Percentiles rank a stretch among this genome's conserved stretches.
Conservation (phyloP, 352 stramenopile species). For the Globisporangium apiculatum region DNA sequence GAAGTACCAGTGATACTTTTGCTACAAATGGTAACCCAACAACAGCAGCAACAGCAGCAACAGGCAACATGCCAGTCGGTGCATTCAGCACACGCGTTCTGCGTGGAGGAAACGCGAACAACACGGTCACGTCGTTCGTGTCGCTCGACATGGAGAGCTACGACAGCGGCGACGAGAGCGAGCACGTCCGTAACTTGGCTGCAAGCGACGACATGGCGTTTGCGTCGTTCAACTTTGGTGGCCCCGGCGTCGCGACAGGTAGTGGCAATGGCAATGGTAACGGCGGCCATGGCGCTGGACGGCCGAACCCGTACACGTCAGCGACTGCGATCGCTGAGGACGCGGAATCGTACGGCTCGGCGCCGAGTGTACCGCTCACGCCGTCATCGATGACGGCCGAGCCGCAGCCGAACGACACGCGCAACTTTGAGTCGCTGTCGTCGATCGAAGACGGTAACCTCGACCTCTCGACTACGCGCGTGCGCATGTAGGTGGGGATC, state of each 20-base stretch:
- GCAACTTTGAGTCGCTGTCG: slow-evolving; percentile 38
- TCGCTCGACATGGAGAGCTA: slow-evolving; percentile 11
- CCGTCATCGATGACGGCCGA: slow-evolving; percentile 7
- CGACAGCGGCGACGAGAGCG: slow-evolving; percentile 2
- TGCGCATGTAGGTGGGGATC: slow-evolving; percentile 23
- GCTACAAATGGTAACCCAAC: no score
- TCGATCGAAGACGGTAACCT: slow-evolving; percentile 25
- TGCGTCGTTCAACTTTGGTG: slow-evolving; percentile 16
- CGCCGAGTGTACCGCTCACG: slow-evolving; percentile 8
- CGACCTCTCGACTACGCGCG: slow-evolving; percentile 19
- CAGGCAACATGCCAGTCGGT: background rate
- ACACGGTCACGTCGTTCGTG: slow-evolving; percentile 17
- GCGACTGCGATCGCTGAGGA: slow-evolving; percentile 16
- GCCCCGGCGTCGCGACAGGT: background rate
- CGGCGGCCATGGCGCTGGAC: slow-evolving; percentile 6
- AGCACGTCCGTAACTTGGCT: background rate
- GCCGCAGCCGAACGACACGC: slow-evolving; percentile 15
- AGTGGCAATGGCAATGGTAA: background rate
- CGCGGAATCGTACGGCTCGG: slow-evolving; percentile 7
- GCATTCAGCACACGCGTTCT: no score
- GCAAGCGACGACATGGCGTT: slow-evolving; percentile 14
- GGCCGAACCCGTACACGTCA: slow-evolving; percentile 13
- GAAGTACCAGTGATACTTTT: no score
- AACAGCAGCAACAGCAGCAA: background rate
- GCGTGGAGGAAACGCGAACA: slow-evolving; percentile 1